Base-by-base conservation (phyloP, 2,329 filamentous ascomycete species). In the Penicillium sp. region DNA sequence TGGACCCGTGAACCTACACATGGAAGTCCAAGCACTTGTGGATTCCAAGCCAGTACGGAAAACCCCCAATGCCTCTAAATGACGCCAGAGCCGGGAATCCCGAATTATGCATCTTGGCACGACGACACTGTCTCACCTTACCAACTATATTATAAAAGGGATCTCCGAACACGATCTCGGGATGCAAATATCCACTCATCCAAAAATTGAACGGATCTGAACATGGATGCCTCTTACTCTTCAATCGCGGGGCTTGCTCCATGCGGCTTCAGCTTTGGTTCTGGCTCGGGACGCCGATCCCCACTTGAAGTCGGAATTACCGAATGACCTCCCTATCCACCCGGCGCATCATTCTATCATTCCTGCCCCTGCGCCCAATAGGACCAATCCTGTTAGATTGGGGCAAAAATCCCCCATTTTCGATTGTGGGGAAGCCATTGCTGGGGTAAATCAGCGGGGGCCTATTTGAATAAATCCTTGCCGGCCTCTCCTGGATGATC, bases 371-470 rank as follows among this genome's bases (percentile, higher is more conserved):
- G 48, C 10, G 48, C n/a, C 33, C 43, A 44, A 52, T 52, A 31
- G n/a, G 45, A 25, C 11, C 42, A 26, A 26, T 43, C n/a, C 49
- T 25, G 11, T 8, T 21, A 35, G 31, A 33, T 31, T 48, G 19
- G 19, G 27, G 27, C 44, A 46, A 21, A 26, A 21, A 21, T 21
- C 29, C 50, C 55, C 45, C 51, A 35, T 53, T 13, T 39, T 46
- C 14, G 26, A 49, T 23, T 57, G 55, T 53, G 55, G 55, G 55
- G 55, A 50, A 53, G 50, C 25, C 3, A 26, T 29, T 11, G n/a
- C 49, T 42, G 37, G 49, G 49, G 35, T 51, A 51, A 26, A 51
- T 51, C 6, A 10, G 33, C 7, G 19, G 14, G 25, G 25, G 16
- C 21, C 6, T 19, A 47, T 27, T 47, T n/a, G 4, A 27, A 29